Percentiles rank a stretch among this genome's conserved stretches.
phyloP scores from a whole-genome alignment of 192 early-diverging fungal species.

The Gonapodya sp. region DNA sequence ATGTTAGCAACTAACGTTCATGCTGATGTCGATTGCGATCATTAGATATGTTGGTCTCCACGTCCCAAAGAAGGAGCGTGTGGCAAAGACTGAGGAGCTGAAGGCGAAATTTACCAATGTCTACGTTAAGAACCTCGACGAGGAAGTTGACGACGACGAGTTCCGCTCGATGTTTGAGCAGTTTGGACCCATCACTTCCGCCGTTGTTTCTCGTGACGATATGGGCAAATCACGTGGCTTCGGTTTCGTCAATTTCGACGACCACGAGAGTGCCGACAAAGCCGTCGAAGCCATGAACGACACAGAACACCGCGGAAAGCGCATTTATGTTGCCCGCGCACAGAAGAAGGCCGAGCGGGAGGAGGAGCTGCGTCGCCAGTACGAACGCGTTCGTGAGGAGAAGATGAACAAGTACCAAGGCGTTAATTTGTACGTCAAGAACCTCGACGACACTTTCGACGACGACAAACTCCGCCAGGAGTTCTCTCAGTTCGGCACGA shows the following conservation, averaged over 20 bases:
- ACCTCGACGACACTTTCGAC: slow-evolving; percentile 92
- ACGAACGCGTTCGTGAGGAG: slow-evolving; percentile 90
- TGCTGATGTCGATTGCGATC: slow-evolving; percentile 13
- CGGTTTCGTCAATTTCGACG: slow-evolving; percentile 94
- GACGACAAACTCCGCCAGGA: slow-evolving; percentile 94
- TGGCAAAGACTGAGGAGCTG: slow-evolving; percentile 78
- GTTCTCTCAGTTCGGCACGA: slow-evolving; percentile 90
- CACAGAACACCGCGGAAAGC: slow-evolving; percentile 80
- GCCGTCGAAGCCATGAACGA: slow-evolving; percentile 93
- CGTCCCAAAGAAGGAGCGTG: slow-evolving; percentile 84
- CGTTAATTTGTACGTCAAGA: slow-evolving; percentile 98
- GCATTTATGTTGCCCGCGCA: slow-evolving; percentile 90
- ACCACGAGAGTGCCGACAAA: slow-evolving; percentile 75
- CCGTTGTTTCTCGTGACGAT: slow-evolving; percentile 63
- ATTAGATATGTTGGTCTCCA: slow-evolving; percentile 78
- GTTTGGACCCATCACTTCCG: slow-evolving; percentile 79
- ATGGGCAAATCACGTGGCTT: slow-evolving; percentile 82
- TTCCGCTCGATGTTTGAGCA: slow-evolving; percentile 66
- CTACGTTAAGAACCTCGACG: slow-evolving; percentile 92
- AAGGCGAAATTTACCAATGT: slow-evolving; percentile 93
- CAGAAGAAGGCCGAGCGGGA: slow-evolving; percentile 98
- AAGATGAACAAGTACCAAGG: slow-evolving; percentile 98
- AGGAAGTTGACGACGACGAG: slow-evolving; percentile 67
- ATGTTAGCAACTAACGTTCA: neutral
- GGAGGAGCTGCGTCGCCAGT: slow-evolving; percentile 90